Evolutionary conservation across 805 yeast species (phyloP), one percentile per base, ranked within the genome.

Genomic region (Candida fluviatilis): DNA sequence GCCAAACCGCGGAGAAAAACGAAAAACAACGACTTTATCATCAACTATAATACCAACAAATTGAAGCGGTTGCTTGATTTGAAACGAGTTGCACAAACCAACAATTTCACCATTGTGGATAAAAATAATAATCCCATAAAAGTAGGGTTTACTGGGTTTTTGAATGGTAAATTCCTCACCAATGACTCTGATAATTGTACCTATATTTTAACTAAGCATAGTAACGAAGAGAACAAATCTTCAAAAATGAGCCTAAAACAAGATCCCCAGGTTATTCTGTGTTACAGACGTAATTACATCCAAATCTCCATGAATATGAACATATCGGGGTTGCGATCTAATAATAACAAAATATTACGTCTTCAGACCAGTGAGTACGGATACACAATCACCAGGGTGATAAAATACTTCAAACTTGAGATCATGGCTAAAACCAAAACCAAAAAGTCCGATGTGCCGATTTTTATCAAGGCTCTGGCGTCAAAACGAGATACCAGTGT

Each of bases 281-380:
- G 75, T 45, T 71, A 71, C 48, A 50, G 76, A 42, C 48, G 76
- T 39, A 71, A 71, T 45, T 66, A 52, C 46, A 66, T 69, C 34
- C 69, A 62, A 42, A 43, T 66, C 5, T 46, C 59, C 7, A 37
- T 62, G 28, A 58, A 54, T 44, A 45, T 64, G 52, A 57, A 55
- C 37, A 43, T 61, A 25, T 49, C 50, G 17, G 60, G 64, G 2
- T 52, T 60, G 24, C 43, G 45, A 13, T 38, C 50, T 28, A 38
- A 46, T n/a, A 48, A 53, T 13, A 40, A 51, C n/a, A 58, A 59
- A 34, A 48, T 62, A 11, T 45, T 63, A 26, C 57, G 59, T 23
- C 41, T 62, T 15, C 62, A 60, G 37, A 60, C 64, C 6, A 57
- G 57, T 32, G 67, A 63, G 31, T 63, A 52, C 42, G 67, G 69